Conservation (phyloP, 2,329 filamentous ascomycete species). For the Epichloe uncinata region DNA sequence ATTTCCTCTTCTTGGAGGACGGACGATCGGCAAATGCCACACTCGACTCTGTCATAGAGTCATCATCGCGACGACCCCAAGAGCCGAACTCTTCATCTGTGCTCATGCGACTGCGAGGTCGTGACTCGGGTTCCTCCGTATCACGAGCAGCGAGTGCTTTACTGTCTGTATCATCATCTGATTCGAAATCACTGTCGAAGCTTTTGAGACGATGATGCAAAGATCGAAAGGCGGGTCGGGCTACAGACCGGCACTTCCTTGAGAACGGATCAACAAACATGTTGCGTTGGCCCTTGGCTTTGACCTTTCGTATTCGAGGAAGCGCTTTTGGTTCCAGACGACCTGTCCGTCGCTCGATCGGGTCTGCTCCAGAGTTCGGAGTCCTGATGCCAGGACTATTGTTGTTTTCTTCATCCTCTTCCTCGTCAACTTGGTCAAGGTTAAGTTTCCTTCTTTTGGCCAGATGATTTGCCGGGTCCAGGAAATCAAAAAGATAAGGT, state of each 20-base stretch:
- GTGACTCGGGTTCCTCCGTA: conserved; percentile 76
- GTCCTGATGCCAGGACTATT: conserved; percentile 52
- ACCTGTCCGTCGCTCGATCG: conserved; percentile 45
- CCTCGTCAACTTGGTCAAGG: conserved; percentile 54
- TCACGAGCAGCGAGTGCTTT: conserved; percentile 48
- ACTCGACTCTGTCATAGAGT: conserved; percentile 60
- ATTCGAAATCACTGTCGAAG: conserved; percentile 62
- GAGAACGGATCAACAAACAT: conserved; percentile 57
- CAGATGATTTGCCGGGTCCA: conserved; percentile 69
- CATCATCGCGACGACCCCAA: conserved; percentile 41
- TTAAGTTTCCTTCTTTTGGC: conserved; percentile 71
- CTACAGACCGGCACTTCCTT: conserved; percentile 44
- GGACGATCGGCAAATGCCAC: conserved; percentile 47
- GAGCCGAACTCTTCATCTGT: conserved; percentile 40
- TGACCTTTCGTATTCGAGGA: conserved; percentile 62
- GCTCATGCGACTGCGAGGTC: conserved; percentile 62
- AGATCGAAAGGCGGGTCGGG: conserved; percentile 54
- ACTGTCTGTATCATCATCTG: conserved; percentile 64
- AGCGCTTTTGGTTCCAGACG: conserved; percentile 46
- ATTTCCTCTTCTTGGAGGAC: conserved; percentile 56
- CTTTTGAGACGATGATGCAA: conserved; percentile 61
- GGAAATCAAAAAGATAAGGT: conserved; percentile 63
- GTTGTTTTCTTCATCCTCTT: conserved; percentile 41
- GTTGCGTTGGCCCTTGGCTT: conserved; percentile 41
- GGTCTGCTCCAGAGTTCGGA: conserved; percentile 49